Evolutionary conservation across 2,329 filamentous ascomycete genomes (phyloP).

Genomic region (Penicillium sp.): DNA sequence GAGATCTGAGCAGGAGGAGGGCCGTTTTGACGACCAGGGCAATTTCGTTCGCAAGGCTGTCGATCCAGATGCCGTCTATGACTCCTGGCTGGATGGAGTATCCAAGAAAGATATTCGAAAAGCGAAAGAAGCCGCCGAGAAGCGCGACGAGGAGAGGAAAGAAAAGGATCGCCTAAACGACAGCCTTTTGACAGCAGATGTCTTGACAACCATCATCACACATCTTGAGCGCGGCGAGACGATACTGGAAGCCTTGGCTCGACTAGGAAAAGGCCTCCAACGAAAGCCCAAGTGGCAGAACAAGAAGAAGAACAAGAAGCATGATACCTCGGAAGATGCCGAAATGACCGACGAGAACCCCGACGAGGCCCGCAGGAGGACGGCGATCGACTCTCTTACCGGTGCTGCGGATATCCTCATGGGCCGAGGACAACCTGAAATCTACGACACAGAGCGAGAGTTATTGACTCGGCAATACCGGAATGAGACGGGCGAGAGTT

Average conservation of each 20-base stretch:
- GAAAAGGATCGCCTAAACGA: constrained; percentile 77
- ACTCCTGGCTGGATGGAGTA: constrained; percentile 89
- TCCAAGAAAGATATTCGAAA: constrained; percentile 92
- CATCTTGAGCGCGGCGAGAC: constrained; percentile 82
- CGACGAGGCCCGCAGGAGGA: constrained; percentile 71
- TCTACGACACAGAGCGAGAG: constrained; percentile 90
- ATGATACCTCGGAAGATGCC: constrained; percentile 61
- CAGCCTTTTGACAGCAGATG: constrained; percentile 71
- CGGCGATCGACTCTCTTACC: constrained; percentile 81
- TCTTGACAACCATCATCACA: constrained; percentile 74
- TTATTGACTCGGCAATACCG: constrained; percentile 80
- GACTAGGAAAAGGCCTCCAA: constrained; percentile 72
- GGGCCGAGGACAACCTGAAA: constrained; percentile 80
- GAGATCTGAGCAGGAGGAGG: constrained; percentile 86
- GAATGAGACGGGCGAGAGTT: constrained; percentile 85
- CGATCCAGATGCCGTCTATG: constrained; percentile 89
- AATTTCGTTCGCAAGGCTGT: constrained; percentile 90
- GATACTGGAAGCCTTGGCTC: constrained; percentile 81
- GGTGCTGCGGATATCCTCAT: constrained; percentile 88
- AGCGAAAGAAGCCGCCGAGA: constrained; percentile 85
- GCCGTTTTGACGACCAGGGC: constrained; percentile 85
- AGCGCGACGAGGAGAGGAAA: constrained; percentile 77
- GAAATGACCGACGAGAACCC: constrained; percentile 75
- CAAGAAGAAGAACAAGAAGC: constrained; percentile 58
- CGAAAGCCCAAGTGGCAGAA: constrained; percentile 68